phyloP scores from a whole-genome alignment of 108 stramenopile species.

The Pseudonitzschia multiseries region DNA sequence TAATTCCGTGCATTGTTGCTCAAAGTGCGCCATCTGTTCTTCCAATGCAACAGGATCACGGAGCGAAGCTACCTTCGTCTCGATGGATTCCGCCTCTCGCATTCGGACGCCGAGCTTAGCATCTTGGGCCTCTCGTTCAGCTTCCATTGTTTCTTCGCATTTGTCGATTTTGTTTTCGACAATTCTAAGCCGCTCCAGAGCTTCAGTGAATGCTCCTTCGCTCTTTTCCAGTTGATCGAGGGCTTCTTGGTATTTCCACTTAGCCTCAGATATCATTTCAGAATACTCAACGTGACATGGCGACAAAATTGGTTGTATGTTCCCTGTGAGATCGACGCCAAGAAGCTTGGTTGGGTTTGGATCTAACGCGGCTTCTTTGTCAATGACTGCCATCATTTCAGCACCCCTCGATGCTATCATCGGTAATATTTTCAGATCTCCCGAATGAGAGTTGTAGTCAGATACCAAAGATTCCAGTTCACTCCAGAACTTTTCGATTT shows the following conservation, averaged over 20 bases:
- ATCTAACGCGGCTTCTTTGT: slow-evolving; percentile 38
- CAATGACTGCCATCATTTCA: slow-evolving; percentile 42
- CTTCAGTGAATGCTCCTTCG: slow-evolving; percentile 48
- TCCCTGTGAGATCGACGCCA: slow-evolving; percentile 47
- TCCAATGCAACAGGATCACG: slow-evolving; percentile 76
- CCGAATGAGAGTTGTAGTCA: slow-evolving; percentile 55
- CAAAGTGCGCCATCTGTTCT: slow-evolving; percentile 55
- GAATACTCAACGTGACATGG: slow-evolving; percentile 36
- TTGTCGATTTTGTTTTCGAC: slow-evolving; percentile 49
- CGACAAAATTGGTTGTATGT: slow-evolving; percentile 40
- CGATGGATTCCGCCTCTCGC: slow-evolving; percentile 60
- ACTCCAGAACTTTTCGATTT: slow-evolving; percentile 38
- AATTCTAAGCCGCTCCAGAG: slow-evolving; percentile 47
- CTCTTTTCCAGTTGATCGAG: slow-evolving; percentile 54
- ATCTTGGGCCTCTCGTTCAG: slow-evolving; percentile 54
- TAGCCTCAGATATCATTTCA: slow-evolving; percentile 26
- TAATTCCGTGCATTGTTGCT: slow-evolving; percentile 60
- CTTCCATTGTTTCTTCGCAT: slow-evolving; percentile 47
- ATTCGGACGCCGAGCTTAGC: slow-evolving; percentile 57
- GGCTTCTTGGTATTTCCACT: slow-evolving; percentile 46
- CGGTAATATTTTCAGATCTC: slow-evolving; percentile 55
- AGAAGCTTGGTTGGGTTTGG: slow-evolving; percentile 42
- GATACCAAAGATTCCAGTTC: slow-evolving; percentile 49
- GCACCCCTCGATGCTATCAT: slow-evolving; percentile 44
- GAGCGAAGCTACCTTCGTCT: slow-evolving; percentile 64